These are phyloP conservation scores for Auricularia heimuer DNA, from an alignment of 768 basidiomycete species.

Conservation along the genomic window DNA sequence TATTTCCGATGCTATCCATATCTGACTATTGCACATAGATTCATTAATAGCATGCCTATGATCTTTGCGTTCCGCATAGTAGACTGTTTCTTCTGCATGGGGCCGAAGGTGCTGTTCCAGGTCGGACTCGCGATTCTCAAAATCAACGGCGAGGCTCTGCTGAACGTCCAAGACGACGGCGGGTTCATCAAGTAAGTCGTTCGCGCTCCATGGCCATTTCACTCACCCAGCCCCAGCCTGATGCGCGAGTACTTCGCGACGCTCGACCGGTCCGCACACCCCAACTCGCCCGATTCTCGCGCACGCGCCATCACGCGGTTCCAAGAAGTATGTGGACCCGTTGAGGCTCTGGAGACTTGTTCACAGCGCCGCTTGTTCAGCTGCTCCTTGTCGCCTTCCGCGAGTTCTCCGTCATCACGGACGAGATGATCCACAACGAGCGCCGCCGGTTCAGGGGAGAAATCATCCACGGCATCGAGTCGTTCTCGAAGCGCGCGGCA, in stretches of 20 bases:
- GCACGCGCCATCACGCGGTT: slow-evolving; percentile 92
- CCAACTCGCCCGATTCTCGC: slow-evolving; percentile 76
- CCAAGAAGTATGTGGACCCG: slow-evolving; percentile 46
- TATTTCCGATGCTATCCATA: slow-evolving; percentile 12
- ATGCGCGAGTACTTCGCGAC: slow-evolving; percentile 95
- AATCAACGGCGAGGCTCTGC: slow-evolving; percentile 87
- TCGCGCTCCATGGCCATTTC: neutral
- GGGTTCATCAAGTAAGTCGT: slow-evolving; percentile 78
- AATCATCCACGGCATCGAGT: slow-evolving; percentile 86
- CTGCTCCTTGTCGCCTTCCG: slow-evolving; percentile 93
- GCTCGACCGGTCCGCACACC: slow-evolving; percentile 90
- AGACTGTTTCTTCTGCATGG: slow-evolving; percentile 98
- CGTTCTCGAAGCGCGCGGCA: slow-evolving; percentile 85
- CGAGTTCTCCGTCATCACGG: slow-evolving; percentile 93
- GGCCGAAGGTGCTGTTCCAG: slow-evolving; percentile 96
- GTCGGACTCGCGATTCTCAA: slow-evolving; percentile 95
- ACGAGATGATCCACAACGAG: slow-evolving; percentile 84
- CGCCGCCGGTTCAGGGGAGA: slow-evolving; percentile 79
- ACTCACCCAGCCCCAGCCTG: slow-evolving; percentile 36
- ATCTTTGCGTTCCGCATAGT: slow-evolving; percentile 97
- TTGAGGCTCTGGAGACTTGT: neutral
- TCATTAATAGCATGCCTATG: slow-evolving; percentile 92
- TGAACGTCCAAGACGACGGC: slow-evolving; percentile 94
- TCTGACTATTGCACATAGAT: slow-evolving; percentile 31
- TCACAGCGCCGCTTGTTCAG: slow-evolving; percentile 3